Conservation (phyloP, 495 filamentous ascomycete genomes). For the Lichina pygmaea region DNA sequence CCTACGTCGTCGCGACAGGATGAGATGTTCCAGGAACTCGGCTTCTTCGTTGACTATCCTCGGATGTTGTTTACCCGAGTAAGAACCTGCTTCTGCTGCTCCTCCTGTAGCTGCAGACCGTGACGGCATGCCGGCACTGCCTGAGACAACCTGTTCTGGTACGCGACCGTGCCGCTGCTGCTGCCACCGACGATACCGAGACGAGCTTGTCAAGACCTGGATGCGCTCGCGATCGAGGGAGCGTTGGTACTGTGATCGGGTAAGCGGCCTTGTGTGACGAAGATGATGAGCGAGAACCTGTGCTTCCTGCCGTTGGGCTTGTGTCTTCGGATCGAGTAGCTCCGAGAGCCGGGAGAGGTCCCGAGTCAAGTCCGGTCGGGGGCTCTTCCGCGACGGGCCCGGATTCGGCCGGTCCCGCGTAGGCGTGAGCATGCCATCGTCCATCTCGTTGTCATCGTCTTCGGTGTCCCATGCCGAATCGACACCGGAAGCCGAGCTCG, state of each 20-base stretch:
- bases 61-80: not conserved
- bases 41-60: slow-evolving; percentile 34
- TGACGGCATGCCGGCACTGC: too few relatives aligned
- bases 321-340: slow-evolving; percentile 58
- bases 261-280: slow-evolving; percentile 28
- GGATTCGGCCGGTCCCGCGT: slow-evolving; percentile 26
- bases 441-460: slow-evolving; percentile 14
- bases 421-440: slow-evolving; percentile 44
- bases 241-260: slow-evolving; percentile 47
- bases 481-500: slow-evolving; percentile 20
- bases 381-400: slow-evolving; percentile 5
- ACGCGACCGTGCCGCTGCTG: too few relatives aligned
- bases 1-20: slow-evolving; percentile 28
- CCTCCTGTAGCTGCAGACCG: too few relatives aligned
- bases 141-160: too few relatives aligned
- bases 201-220: slow-evolving; percentile 28
- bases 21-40: slow-evolving; percentile 51
- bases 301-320: slow-evolving; percentile 57
- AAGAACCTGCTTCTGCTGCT: too few relatives aligned
- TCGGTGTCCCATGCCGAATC: slow-evolving; percentile 30
- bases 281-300: slow-evolving; percentile 62
- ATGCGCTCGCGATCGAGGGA: slow-evolving; percentile 35
- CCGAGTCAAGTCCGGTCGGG: slow-evolving; percentile 32
- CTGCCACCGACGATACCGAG: slow-evolving; percentile 11
- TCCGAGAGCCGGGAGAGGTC: slow-evolving; percentile 41